Percentiles rank a stretch among this genome's conserved stretches.
Evolutionary conservation across 2,329 filamentous ascomycete genomes (phyloP).

Genomic region (Neonectria ditissima): DNA sequence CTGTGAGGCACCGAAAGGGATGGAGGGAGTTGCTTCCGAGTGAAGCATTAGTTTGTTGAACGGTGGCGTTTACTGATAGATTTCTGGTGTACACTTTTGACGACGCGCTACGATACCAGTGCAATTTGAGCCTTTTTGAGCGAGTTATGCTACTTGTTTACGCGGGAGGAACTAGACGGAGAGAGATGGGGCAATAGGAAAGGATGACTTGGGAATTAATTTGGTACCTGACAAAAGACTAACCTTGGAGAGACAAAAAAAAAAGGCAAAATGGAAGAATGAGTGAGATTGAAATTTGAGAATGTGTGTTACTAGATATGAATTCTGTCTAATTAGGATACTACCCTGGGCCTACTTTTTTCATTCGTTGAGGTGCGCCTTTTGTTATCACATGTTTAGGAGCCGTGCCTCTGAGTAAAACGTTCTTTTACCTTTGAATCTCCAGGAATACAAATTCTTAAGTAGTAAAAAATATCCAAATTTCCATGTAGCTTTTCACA

Average conservation of each 20-base stretch:
- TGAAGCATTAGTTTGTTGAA: not conserved
- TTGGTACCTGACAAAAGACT: not conserved
- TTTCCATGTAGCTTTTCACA: too few relatives aligned
- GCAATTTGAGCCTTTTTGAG: conserved; percentile 15
- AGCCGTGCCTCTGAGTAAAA: too few relatives aligned
- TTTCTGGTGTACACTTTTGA: conserved; percentile 25
- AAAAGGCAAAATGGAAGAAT: not conserved
- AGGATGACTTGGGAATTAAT: not conserved
- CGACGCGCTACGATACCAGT: conserved; percentile 31
- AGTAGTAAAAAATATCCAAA: too few relatives aligned
- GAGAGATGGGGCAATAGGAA: not conserved
- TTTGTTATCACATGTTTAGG: too few relatives aligned
- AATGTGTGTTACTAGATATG: not conserved
- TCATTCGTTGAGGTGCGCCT: too few relatives aligned
- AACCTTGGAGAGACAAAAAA: not conserved
- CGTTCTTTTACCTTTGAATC: too few relatives aligned
- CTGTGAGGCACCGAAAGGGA: conserved; percentile 25
- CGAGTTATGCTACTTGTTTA: conserved; percentile 3
- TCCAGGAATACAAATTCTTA: too few relatives aligned
- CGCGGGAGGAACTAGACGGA: not conserved
- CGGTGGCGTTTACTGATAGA: not conserved
- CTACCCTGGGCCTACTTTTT: too few relatives aligned
- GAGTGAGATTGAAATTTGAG: not conserved
- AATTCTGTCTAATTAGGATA: not conserved
- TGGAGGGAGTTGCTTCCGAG: not conserved